Base-by-base conservation (phyloP, 2,329 filamentous ascomycete genomes). In the Plectosphaerella plurivora region DNA sequence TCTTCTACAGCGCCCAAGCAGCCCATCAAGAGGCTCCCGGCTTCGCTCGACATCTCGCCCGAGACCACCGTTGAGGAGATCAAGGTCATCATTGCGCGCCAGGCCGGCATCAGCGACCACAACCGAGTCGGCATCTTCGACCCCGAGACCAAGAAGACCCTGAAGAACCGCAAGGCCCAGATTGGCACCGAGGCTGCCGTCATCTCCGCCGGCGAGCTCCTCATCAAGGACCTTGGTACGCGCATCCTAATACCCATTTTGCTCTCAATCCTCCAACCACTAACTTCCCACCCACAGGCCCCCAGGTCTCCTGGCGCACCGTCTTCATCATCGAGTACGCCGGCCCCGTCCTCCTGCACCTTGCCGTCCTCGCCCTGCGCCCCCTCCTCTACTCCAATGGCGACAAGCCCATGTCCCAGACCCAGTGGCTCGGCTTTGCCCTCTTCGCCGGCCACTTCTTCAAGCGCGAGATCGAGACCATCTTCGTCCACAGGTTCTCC, bases 291-390 rank as follows among this genome's bases (percentile, higher is more conserved):
- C 11, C 16, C 42, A 36, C 54, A 96, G 91, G 94, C 15, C 83
- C 86, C 47, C 94, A 99, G 71, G 87, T 97, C 52, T 84, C 84
- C 57, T 99, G 94, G 94, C 86, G 85, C 58, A 94, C 90, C 55
- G 93, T 97, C 69, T 99, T 93, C 77, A 75, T 97, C 57, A 86
- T 97, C 75, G 94, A 99, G 73, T 99, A 99, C 71, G 73, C 94
- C 59, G 94, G 94, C 4, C 94, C 94, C 6, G 81, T 97, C 63
- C 73, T 97, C 63, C 88, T 97, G 73, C 92, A 97, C 74, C 82
- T 83, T 45, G 76, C 89, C 61, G 77, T 87, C 67, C 75, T 91
- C 68, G 85, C 81, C 60, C 75, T 89, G 51, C 88, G 91, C 47
- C 84, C 88, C 22, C 84, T 87, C 68, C 75, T 76, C 55, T 73